Evolutionary conservation across 2,329 filamentous ascomycete species (phyloP), one percentile per base, ranked within the genome.

Genomic region (Nigrospora sphaerica): DNA sequence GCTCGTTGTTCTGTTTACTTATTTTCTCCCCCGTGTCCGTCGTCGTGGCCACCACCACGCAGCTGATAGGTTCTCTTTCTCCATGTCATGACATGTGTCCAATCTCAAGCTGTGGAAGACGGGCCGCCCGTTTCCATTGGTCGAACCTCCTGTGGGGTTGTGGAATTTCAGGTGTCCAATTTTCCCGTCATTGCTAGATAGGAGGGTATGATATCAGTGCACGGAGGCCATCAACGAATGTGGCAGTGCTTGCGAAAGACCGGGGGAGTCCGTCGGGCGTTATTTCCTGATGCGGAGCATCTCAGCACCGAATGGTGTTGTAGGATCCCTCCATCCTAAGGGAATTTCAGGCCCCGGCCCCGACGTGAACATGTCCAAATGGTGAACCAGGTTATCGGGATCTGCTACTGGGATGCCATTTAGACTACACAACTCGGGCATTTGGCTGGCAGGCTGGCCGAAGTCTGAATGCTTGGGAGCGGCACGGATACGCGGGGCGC

Each of bases 341-440:
- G 40, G 32, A 42, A 42, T 34, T 42, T 42, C 32, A 33, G 23
- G 40, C 34, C 40, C 23, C 5, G 17, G 17, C 32, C 40, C 23
- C 5, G 17, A 12, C 32, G 18, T 18, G 37, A 18, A 34, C 32
- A 33, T 38, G 32, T 18, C 11, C 13, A 14, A 38, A 31, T 33
- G 32, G 32, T 37, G 47, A 50, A 53, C 54, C 54, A 49, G 48
- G 47, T 52, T 48, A 44, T 52, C 50, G 51, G 53, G 55, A 57
- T 57, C 50, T 51, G 34, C 52, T 51, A 18, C 52, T 40, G 41
- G 55, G 55, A 56, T 54, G 28, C 37, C 12, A 37, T 17, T 32
- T 23, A 36, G n/a, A 33, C 32, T 39, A 40, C 33, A 37, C 31
- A 32, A 5, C 12, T 34, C 42, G 31, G 42, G 41, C 40, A 50